Evolutionary conservation across 2,329 filamentous ascomycete species (phyloP).

Genomic region (Anthostomella pinea): DNA sequence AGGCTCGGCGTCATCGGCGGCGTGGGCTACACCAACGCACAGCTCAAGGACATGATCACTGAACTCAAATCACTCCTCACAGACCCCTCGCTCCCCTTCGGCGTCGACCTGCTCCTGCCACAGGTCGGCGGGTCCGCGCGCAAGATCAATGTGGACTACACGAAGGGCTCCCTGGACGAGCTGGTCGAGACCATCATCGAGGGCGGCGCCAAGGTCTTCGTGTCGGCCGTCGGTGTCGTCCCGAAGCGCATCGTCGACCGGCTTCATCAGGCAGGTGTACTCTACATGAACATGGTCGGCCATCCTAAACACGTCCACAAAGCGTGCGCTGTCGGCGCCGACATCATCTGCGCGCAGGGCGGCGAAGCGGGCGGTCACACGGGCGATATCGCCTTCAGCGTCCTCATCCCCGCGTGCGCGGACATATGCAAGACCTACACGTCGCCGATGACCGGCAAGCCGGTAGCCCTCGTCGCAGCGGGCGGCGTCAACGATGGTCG

Average conservation of each 20-base stretch:
- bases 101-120: slow-evolving; percentile 33
- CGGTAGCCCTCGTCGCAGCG: slow-evolving; percentile 86
- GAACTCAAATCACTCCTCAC: slow-evolving; percentile 83
- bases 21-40: slow-evolving; percentile 89
- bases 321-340: slow-evolving; percentile 55
- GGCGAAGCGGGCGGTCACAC: slow-evolving; percentile 95
- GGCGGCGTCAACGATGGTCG: slow-evolving; percentile 91
- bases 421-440: slow-evolving; percentile 73
- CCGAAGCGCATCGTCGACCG: slow-evolving; percentile 30
- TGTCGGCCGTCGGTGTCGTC: slow-evolving; percentile 33
- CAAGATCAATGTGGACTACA: slow-evolving; percentile 34
- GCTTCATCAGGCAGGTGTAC: slow-evolving; percentile 63
- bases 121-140: slow-evolving; percentile 32
- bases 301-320: slow-evolving; percentile 66
- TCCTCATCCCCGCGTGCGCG: slow-evolving; percentile 88
- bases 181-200: slow-evolving; percentile 33
- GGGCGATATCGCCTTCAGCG: slow-evolving; percentile 81
- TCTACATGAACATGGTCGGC: slow-evolving; percentile 99
- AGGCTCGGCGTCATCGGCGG: slow-evolving; percentile 93
- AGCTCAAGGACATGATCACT: slow-evolving; percentile 87
- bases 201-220: slow-evolving; percentile 32
- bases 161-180: slow-evolving; percentile 29
- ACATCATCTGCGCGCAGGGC: slow-evolving; percentile 96
- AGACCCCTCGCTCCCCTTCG: slow-evolving; percentile 72
- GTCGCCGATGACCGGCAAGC: slow-evolving; percentile 77